Base-by-base conservation (phyloP, 495 filamentous ascomycete species). In the Aspergillus affinis region DNA sequence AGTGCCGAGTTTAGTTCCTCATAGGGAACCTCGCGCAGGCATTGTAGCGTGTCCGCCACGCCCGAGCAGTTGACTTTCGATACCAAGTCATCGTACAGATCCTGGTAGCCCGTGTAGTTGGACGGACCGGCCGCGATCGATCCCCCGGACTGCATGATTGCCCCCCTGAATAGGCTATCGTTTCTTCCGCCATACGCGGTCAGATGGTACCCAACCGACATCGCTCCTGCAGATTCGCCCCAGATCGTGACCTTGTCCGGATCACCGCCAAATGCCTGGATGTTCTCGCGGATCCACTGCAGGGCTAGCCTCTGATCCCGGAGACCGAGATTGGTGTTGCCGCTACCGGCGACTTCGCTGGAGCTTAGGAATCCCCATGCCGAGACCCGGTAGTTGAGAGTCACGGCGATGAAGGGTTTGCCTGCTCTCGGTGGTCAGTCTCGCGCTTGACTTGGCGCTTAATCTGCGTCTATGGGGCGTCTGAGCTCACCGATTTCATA, bases 201-300 rank as follows among this genome's bases (percentile, higher is more conserved):
- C 17, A 86, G 65, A 46, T 87, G 85, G 15, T 67, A 69, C 0
- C 77, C 81, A 12, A 86, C 77, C 36, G 77, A 81, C 47, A 78
- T 74, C n/a, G 71, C 84, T 13, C 85, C 83, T 3, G 82, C 81
- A 2, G 75, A 81, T 61, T 90, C 86, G 54, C 88, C 88, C 82
- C 85, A 88, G 62, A 90, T 87, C 41, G 86, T 89, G 17, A 91
- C 84, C 51, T 84, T 76, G 59, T 77, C 79, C 1, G 81, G 77
- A 49, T 84, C 78, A 1, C 84, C 81, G 9, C 81, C 78, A 63
- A 86, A 86, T 7, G 74, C 70, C 3, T 58, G 75, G 54, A 87
- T 86, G 47, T 86, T 83, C 47, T 84, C 81, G 44, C 81, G 72
- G 5, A 88, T 68, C 86, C 85, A 89, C 21, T 84, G 78, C 36